Base-by-base conservation (phyloP, 257 asterid species). In the Fraxinus americana region DNA sequence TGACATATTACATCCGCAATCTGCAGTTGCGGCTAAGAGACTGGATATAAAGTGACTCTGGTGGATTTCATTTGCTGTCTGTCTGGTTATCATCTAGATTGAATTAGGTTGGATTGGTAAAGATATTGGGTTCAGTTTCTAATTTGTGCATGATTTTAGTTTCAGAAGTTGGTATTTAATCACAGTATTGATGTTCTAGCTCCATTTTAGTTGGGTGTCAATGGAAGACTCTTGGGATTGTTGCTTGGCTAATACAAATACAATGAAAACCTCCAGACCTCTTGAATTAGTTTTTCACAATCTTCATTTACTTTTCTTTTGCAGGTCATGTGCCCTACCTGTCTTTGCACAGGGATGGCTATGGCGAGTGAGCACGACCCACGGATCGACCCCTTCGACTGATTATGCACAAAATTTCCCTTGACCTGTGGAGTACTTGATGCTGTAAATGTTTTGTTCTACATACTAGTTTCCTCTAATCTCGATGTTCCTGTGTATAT, bases 361-460 rank as follows among this genome's bases (percentile, higher is more conserved):
- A 92, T 94, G 97, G 97, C 98, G 14, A 94, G 96, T 25, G 98
- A 94, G 87, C 98, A 94, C 59, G 97, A 92, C 72, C 97, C 97
- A 9, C 89, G 98, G 61, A 91, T 92, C 52, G 98, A 94, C 78
- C 98, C 98, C 25, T 92, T 92, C 48, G 98, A 92, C 81, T 88
- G 78, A 88, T 68, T 68, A 21, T 23, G 34, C 71, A 1, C 25
- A 29, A 8, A 16, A 17, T 50, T 50, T 4, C 66, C 34, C 41
- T 19, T 29, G 27, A 57, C 57, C 35, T 12, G 35, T 35, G 14
- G 39, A 54, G 43, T 61, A 74, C 57, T 45, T 48, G 45, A 70
- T 23, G 39, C n/a, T n/a, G 48, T 25, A 14, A 59, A 59, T 14
- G 29, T 21, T 59, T 0, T 59, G 12, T 23, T 14, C 14, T 2